phyloP scores from a whole-genome alignment of 1,284 basidiomycete genomes.

The Xerocomus amazonicus region DNA sequence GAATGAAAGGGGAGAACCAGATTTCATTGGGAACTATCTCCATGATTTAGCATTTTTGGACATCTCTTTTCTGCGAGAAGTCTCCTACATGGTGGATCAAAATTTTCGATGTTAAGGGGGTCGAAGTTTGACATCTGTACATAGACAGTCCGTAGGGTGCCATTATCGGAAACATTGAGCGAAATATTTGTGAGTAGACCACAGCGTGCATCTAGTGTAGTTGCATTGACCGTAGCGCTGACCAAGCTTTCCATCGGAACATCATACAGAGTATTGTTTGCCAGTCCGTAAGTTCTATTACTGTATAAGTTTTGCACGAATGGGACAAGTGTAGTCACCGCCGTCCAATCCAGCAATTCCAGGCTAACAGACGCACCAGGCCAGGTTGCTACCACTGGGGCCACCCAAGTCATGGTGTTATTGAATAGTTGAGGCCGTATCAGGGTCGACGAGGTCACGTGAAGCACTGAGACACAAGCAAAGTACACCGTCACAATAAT shows the following conservation, averaged over 20 bases:
- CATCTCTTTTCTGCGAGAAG: background rate
- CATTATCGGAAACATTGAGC: background rate
- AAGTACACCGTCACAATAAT: background rate
- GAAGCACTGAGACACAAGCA: background rate
- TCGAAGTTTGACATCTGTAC: background rate
- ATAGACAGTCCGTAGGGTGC: background rate
- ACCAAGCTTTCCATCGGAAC: background rate
- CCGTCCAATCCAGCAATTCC: background rate
- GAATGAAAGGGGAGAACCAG: background rate
- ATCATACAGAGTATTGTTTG: background rate
- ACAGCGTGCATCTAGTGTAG: background rate
- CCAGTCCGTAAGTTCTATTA: too few relatives aligned
- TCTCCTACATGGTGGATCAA: background rate
- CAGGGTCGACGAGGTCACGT: background rate
- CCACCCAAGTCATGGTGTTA: too few relatives aligned
- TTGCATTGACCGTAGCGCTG: background rate
- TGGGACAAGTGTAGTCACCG: too few relatives aligned
- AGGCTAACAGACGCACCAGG: background rate
- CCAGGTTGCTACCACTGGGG: background rate
- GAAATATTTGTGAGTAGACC: slow-evolving; percentile 1
- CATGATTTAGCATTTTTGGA: background rate
- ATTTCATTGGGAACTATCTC: background rate
- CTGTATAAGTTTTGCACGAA: too few relatives aligned
- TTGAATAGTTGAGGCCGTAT: background rate
- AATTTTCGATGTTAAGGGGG: background rate